Conservation (phyloP, 1,139 yeast species). For the Lodderomyces margitis region DNA sequence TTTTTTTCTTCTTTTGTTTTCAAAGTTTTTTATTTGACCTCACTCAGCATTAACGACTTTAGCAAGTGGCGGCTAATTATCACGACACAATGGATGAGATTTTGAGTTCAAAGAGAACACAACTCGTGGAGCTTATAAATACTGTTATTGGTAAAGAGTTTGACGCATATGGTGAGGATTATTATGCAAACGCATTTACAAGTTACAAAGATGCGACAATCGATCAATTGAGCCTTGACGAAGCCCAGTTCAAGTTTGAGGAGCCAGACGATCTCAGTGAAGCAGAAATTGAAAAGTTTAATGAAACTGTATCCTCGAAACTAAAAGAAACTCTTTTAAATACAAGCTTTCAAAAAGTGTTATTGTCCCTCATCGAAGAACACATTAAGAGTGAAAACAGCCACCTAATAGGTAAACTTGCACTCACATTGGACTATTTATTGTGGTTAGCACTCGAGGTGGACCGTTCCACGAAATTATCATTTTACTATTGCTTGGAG, state of each 20-base stretch:
- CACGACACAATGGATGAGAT: not conserved
- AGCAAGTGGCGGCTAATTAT: too few relatives aligned
- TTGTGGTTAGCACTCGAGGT: constrained; percentile 18
- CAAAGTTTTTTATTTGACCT: too few relatives aligned
- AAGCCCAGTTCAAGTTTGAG: constrained; percentile 1
- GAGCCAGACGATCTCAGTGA: not conserved
- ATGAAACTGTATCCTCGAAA: constrained; percentile 19
- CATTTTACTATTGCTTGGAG: constrained; percentile 24
- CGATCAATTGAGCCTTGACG: not conserved
- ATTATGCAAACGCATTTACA: not conserved
- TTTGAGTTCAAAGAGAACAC: not conserved
- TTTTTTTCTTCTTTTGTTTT: not conserved
- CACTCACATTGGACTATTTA: constrained; percentile 25
- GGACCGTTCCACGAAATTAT: constrained; percentile 19
- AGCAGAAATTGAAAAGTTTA: constrained; percentile 8
- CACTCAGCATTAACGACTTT: too few relatives aligned
- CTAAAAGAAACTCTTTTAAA: constrained; percentile 8
- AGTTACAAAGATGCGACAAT: not conserved
- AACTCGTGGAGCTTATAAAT: not conserved
- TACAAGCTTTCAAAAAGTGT: not conserved
- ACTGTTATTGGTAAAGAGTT: not conserved
- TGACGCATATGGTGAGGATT: not conserved
- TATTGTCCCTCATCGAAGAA: not conserved
- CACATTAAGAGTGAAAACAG: constrained; percentile 3
- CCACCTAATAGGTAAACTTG: constrained; percentile 18